Percentiles rank a stretch among this genome's conserved stretches.
Evolutionary conservation across 2,329 filamentous ascomycete genomes (phyloP).

Genomic region (Meredithiella fracta): DNA sequence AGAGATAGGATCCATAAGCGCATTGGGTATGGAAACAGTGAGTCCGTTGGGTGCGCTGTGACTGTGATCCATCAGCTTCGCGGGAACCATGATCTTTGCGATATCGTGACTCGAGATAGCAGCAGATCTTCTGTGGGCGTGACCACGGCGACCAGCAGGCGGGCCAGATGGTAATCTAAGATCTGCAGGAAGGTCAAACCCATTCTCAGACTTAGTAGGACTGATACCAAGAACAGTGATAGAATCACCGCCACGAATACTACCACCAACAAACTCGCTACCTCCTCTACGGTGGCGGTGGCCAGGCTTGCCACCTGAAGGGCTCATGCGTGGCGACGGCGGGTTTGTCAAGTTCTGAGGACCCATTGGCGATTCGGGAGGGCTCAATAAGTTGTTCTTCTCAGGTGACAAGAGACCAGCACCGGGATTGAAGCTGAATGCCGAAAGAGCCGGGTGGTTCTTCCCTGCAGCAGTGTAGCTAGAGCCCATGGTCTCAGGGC

Average conservation of each 20-base stretch:
- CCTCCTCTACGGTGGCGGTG: constrained; percentile 66
- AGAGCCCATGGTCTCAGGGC: constrained; percentile 23
- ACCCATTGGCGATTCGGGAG: constrained; percentile 36
- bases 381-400: constrained; percentile 30
- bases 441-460: constrained; percentile 29
- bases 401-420: constrained; percentile 20
- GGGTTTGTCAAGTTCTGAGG: constrained; percentile 20
- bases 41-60: constrained; percentile 52
- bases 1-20: background rate
- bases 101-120: constrained; percentile 76
- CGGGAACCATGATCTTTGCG: constrained; percentile 47
- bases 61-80: constrained; percentile 26
- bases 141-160: constrained; percentile 42
- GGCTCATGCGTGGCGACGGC: constrained; percentile 39
- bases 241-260: constrained; percentile 39
- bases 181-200: constrained; percentile 36
- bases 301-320: constrained; percentile 24
- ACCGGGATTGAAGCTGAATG: constrained; percentile 41
- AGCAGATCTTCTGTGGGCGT: constrained; percentile 65
- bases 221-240: constrained; percentile 51
- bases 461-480: constrained; percentile 8
- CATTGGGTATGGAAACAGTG: constrained; percentile 26
- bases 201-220: constrained; percentile 47
- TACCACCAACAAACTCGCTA: constrained; percentile 76
- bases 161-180: constrained; percentile 35